phyloP scores from a whole-genome alignment of 495 filamentous ascomycete species.

The Talaromyces thailandensis region DNA sequence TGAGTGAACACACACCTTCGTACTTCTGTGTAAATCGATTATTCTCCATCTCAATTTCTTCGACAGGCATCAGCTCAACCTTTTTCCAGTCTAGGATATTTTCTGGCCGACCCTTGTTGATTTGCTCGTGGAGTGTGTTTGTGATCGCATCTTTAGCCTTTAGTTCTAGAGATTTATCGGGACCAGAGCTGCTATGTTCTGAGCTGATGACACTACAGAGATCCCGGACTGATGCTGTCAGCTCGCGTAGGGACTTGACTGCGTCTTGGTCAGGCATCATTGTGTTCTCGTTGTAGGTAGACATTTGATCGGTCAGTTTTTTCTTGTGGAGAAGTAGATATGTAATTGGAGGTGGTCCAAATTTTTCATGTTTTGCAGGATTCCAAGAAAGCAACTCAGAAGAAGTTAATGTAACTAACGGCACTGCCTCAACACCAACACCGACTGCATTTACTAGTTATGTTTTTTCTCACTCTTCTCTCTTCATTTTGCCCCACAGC shows the following conservation, averaged over 20 bases:
- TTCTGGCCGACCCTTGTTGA: constrained; percentile 1
- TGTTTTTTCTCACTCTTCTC: no score
- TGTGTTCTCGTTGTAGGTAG: neutral
- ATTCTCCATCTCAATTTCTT: constrained; percentile 4
- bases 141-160: constrained; percentile 44
- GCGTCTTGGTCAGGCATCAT: neutral
- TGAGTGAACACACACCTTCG: neutral
- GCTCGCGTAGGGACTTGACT: neutral
- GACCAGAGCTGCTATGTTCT: neutral
- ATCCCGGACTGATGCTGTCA: constrained; percentile 4
- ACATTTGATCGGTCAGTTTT: neutral
- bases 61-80: constrained; percentile 4
- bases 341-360: neutral
- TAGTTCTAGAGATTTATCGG: constrained; percentile 2
- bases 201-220: neutral
- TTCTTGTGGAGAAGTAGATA: neutral
- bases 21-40: neutral
- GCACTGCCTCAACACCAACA: no score
- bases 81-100: constrained; percentile 3
- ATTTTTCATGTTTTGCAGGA: neutral
- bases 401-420: constrained; percentile 4
- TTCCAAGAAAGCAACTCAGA: neutral
- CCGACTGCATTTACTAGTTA: no score
- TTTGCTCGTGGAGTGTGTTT: constrained; percentile 32
- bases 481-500: no score